Evolutionary conservation across 495 filamentous ascomycete species (phyloP), one percentile per base, ranked within the genome.

Genomic region (Lophiotrema nucula): DNA sequence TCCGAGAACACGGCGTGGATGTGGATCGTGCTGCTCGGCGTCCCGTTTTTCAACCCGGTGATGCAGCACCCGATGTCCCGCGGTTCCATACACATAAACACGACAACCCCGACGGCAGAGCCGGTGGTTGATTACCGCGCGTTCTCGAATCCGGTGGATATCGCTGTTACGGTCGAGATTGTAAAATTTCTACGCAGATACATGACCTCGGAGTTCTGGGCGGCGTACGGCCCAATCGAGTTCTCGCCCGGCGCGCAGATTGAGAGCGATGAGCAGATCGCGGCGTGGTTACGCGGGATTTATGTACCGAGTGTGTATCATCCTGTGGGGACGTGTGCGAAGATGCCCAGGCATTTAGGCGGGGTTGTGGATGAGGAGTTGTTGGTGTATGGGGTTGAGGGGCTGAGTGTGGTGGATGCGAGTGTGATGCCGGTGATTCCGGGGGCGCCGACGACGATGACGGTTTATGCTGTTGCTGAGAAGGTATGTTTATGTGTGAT

Each of bases 351-450:
- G 50, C 48, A 64, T 16, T 26, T 49, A 25, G 60, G 64, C 11
- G 60, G 64, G 4, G 64, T 64, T 1, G 60, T 67, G 12, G 54
- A 28, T 15, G 37, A 18, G 10, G 49, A 54, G 8, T 37, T 67
- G 19, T 54, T 33, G 24, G 55, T 67, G n/a, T 67, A 64, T 33
- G 47, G 55, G 3, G 26, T 52, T 3, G 16, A 56, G 43, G 51
- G 64, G n/a, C 21, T 67, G 21, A 54, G 64, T 13, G 53, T 60
- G 5, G 56, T 63, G 2, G 66, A 66, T 49, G 63, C 66, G 12
- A 56, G 49, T 26, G 53, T 67, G 22, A 13, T 65, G 13, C 65
- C 65, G 18, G 41, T 65, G 13, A 55, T 63, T 35, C 54, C 55
- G n/a, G 35, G 22, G 5, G 25, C 31, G 13, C 49, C 50, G 31